These are phyloP conservation scores for Ogataea trehalophila DNA, from an alignment of 805 yeast genomes.

Conservation along the genomic window DNA sequence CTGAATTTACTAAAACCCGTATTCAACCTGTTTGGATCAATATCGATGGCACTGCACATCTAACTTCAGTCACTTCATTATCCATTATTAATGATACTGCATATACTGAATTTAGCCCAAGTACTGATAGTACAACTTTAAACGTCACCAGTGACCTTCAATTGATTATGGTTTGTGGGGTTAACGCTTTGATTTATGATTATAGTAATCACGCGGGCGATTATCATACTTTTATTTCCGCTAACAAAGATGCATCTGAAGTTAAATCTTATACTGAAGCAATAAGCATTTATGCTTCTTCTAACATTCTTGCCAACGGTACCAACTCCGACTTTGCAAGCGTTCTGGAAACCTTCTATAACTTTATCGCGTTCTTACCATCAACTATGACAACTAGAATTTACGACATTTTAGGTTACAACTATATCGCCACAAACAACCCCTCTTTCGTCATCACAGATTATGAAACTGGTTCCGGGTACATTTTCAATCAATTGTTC, in stretches of 20 bases:
- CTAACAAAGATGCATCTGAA: neutral
- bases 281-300: neutral
- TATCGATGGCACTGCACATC: neutral
- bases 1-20: neutral
- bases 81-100: neutral
- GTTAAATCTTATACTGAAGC: slow-evolving; percentile 1
- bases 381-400: neutral
- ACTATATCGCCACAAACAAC: slow-evolving; percentile 3
- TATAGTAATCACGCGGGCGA: neutral
- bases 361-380: slow-evolving; percentile 3
- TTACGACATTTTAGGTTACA: slow-evolving; percentile 3
- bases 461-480: neutral
- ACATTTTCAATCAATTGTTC: neutral
- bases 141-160: slow-evolving; percentile 1
- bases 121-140: neutral
- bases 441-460: neutral
- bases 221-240: neutral
- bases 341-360: slow-evolving; percentile 1
- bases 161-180: slow-evolving; percentile 4
- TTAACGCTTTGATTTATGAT: slow-evolving; percentile 4
- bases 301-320: neutral
- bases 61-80: neutral
- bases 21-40: neutral
- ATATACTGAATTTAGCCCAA: neutral
- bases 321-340: neutral